A percentile compares a stretch with the other conserved stretches of the same genome.
phyloP scores from a whole-genome alignment of 345 rosid genomes.

The Hirschfeldia incana region DNA sequence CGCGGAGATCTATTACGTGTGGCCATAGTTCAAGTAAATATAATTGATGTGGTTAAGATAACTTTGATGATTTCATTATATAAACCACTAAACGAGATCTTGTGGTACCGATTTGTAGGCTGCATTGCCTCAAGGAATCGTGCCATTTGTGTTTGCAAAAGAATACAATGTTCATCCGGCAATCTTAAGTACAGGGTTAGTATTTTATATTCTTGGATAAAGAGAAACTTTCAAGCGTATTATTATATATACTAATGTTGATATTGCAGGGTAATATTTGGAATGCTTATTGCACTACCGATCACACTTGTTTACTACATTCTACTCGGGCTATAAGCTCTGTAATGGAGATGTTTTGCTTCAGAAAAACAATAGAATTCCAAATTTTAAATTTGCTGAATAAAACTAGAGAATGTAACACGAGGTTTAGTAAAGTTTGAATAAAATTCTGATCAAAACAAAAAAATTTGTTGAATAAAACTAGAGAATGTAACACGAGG shows the following conservation, averaged over 20 bases:
- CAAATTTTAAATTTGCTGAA: not conserved
- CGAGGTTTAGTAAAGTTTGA: not conserved
- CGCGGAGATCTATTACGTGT: conserved; percentile 66
- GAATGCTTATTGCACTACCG: conserved; percentile 78
- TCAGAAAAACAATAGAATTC: not conserved
- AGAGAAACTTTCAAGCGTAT: not conserved
- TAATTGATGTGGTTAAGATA: not conserved
- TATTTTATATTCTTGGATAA: not conserved
- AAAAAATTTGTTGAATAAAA: conserved; percentile 17
- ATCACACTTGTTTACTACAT: conserved; percentile 33
- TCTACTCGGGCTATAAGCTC: conserved; percentile 54
- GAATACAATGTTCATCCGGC: not conserved
- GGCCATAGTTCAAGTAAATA: conserved; percentile 84
- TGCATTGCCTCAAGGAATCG: conserved; percentile 83
- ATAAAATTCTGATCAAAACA: no score
- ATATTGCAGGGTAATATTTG: conserved; percentile 68
- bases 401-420: conserved; percentile 12
- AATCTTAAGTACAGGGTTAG: conserved; percentile 53
- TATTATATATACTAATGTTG: not conserved
- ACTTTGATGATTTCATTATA: not conserved
- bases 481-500: conserved; percentile 24
- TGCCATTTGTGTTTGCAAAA: conserved; percentile 22
- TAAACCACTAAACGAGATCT: not conserved
- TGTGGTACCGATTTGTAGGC: conserved; percentile 45
- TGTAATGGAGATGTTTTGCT: conserved; percentile 1